Conservation (phyloP, 1,139 yeast species). For the Candida buenavistaensis region DNA sequence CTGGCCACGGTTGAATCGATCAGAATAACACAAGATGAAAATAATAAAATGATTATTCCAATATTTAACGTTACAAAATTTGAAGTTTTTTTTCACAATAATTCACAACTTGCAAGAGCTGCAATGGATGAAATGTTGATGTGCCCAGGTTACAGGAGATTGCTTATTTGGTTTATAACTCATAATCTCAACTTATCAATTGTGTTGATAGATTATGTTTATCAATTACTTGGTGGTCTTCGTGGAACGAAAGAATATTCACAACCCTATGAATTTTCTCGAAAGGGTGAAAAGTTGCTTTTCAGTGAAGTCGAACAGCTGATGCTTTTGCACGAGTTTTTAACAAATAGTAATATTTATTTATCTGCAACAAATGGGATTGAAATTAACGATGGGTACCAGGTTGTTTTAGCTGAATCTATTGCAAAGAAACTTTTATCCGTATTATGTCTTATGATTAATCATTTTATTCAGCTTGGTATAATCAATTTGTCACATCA, state of each 20-base stretch:
- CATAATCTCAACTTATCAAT: slow-evolving; percentile 57
- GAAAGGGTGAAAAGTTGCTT: slow-evolving; percentile 49
- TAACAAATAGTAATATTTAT: slow-evolving; percentile 53
- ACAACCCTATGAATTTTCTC: slow-evolving; percentile 45
- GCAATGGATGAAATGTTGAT: slow-evolving; percentile 68
- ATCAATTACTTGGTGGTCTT: slow-evolving; percentile 54
- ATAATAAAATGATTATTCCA: slow-evolving; percentile 35
- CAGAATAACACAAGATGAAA: slow-evolving; percentile 22
- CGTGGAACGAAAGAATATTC: slow-evolving; percentile 42
- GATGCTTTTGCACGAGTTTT: slow-evolving; percentile 70
- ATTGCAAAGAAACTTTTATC: slow-evolving; percentile 52
- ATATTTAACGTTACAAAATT: slow-evolving; percentile 44
- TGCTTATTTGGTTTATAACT: slow-evolving; percentile 66
- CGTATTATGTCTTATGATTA: slow-evolving; percentile 61
- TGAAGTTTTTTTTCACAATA: slow-evolving; percentile 37
- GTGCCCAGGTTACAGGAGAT: slow-evolving; percentile 61
- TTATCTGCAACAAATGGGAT: slow-evolving; percentile 44
- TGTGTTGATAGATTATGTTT: slow-evolving; percentile 55
- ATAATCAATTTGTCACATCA: slow-evolving; percentile 36
- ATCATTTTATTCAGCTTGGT: slow-evolving; percentile 44
- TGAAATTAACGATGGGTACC: slow-evolving; percentile 35
- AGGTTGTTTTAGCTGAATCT: slow-evolving; percentile 36
- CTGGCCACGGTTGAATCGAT: slow-evolving; percentile 30
- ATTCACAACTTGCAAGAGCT: slow-evolving; percentile 48
- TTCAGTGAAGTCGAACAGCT: slow-evolving; percentile 59